phyloP scores from a whole-genome alignment of 495 filamentous ascomycete genomes.

The Talaromyces trachyspermus region DNA sequence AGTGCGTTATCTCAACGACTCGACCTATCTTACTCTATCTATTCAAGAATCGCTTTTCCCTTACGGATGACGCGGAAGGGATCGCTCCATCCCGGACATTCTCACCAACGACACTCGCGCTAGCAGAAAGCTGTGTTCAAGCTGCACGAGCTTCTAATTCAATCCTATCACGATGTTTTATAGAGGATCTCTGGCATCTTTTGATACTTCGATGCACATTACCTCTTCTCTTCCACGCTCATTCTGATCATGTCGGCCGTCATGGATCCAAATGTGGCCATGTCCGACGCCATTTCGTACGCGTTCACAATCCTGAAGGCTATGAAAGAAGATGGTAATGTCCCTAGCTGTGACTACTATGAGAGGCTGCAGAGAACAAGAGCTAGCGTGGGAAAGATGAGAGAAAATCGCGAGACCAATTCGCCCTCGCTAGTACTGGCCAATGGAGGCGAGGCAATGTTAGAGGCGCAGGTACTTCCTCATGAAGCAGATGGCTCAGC shows the following conservation, averaged over 20 bases:
- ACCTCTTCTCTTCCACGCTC: slow-evolving; percentile 21
- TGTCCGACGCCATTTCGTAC: slow-evolving; percentile 15
- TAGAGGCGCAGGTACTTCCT: slow-evolving; percentile 2
- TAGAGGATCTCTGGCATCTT: slow-evolving; percentile 19
- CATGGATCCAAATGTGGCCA: slow-evolving; percentile 15
- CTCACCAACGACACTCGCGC: slow-evolving; percentile 15
- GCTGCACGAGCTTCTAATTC: slow-evolving; percentile 17
- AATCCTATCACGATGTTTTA: slow-evolving; percentile 14
- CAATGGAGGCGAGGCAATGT: slow-evolving; percentile 1
- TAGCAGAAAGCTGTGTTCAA: slow-evolving; percentile 21
- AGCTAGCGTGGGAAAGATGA: slow-evolving; percentile 11
- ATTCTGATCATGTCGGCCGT: slow-evolving; percentile 20
- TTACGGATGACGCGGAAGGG: slow-evolving; percentile 4
- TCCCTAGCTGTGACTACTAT: slow-evolving; percentile 17
- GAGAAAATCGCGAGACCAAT: slow-evolving; percentile 9
- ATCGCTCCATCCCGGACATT: slow-evolving; percentile 6
- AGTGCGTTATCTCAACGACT: slow-evolving; percentile 20
- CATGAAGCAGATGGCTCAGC: slow-evolving; percentile 6
- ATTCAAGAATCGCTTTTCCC: slow-evolving; percentile 17
- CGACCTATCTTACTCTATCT: slow-evolving; percentile 19
- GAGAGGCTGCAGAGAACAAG: slow-evolving; percentile 12
- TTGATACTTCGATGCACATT: slow-evolving; percentile 24
- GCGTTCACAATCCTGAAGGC: slow-evolving; percentile 17
- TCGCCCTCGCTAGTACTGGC: slow-evolving; percentile 1
- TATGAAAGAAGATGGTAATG: slow-evolving; percentile 20